These are phyloP conservation scores for Copromyces sp. DNA, from an alignment of 495 filamentous ascomycete species.

Conservation along the genomic window DNA sequence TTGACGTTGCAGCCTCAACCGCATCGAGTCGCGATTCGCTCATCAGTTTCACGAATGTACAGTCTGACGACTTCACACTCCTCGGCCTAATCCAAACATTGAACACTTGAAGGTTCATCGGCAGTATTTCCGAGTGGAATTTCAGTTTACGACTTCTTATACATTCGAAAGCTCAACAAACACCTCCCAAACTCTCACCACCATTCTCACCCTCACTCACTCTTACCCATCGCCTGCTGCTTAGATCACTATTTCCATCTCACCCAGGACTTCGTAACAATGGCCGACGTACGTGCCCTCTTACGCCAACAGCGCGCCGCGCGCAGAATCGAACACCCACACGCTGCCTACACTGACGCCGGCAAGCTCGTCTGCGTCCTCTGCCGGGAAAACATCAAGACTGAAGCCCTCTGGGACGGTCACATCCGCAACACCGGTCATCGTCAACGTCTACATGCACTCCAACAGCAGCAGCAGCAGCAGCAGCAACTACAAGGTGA, in stretches of 20 bases:
- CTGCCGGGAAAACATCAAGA: slow-evolving; percentile 50
- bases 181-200: not conserved
- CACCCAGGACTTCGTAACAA: slow-evolving; percentile 19
- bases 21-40: not conserved
- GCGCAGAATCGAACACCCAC: slow-evolving; percentile 59
- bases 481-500: not conserved
- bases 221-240: no score
- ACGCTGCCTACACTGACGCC: slow-evolving; percentile 50
- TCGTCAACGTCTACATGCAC: slow-evolving; percentile 25
- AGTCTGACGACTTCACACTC: not conserved
- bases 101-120: not conserved
- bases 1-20: not conserved
- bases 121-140: not conserved
- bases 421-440: slow-evolving; percentile 44
- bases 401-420: slow-evolving; percentile 49
- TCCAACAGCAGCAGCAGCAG: slow-evolving; percentile 9
- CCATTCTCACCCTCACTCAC: not conserved
- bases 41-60: not conserved
- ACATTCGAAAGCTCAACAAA: not conserved
- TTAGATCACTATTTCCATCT: not conserved
- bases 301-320: slow-evolving; percentile 72
- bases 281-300: slow-evolving; percentile 78
- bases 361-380: slow-evolving; percentile 50
- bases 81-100: not conserved
- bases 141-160: no score